Evolutionary conservation across 2,329 filamentous ascomycete species (phyloP).

Genomic region (Sphaerulina populicola): DNA sequence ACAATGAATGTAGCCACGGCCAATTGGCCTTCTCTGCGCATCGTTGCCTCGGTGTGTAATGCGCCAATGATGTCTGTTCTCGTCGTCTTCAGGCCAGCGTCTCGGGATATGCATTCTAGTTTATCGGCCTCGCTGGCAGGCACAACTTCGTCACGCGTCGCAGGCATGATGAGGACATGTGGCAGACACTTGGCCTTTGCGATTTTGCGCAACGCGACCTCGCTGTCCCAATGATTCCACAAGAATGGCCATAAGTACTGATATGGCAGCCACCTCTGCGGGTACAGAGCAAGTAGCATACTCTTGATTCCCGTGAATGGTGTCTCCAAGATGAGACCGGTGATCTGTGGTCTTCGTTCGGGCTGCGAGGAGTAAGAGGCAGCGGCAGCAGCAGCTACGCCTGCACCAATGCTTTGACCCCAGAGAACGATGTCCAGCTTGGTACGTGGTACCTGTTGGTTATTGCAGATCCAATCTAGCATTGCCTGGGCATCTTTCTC

Average conservation of each 20-base stretch:
- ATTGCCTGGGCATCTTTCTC: conserved; percentile 59
- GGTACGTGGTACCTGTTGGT: conserved; percentile 26
- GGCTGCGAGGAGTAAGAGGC: conserved; percentile 35
- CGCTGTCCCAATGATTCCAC: conserved; percentile 50
- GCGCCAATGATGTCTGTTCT: conserved; percentile 39
- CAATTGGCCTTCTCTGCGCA: conserved; percentile 37
- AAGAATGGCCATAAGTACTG: conserved; percentile 66
- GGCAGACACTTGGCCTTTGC: conserved; percentile 22
- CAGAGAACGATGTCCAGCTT: conserved; percentile 52
- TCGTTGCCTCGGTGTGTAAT: conserved; percentile 45
- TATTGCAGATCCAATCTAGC: conserved; percentile 51
- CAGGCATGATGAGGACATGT: conserved; percentile 48
- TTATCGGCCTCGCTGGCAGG: conserved; percentile 49
- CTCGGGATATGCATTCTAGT: conserved; percentile 40
- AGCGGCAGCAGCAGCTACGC: conserved; percentile 58
- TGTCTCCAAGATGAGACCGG: conserved; percentile 60
- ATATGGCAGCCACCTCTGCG: conserved; percentile 73
- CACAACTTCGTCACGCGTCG: conserved; percentile 49
- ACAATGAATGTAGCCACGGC: conserved; percentile 27
- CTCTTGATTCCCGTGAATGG: conserved; percentile 62
- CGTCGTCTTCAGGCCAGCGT: conserved; percentile 32
- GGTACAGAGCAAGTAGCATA: conserved; percentile 66
- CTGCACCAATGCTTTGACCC: conserved; percentile 70
- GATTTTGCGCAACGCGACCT: conserved; percentile 36
- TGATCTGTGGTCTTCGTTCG: conserved; percentile 24